A percentile compares a stretch with the other conserved stretches of the same genome.
Evolutionary conservation across 345 rosid species (phyloP).

Genomic region (Citrus medica): DNA sequence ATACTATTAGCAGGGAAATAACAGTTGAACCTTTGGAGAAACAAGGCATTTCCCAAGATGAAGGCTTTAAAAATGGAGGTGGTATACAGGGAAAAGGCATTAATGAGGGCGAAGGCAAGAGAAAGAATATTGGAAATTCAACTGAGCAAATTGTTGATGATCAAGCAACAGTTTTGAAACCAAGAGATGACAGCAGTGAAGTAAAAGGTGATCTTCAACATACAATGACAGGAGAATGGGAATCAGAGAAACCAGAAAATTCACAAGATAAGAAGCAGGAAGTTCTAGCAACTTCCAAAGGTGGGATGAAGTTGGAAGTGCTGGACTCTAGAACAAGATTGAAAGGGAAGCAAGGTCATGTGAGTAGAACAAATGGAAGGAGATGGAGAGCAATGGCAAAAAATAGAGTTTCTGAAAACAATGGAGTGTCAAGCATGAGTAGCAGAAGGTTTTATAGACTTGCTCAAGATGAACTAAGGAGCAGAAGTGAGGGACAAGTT

Average conservation of each 20-base stretch:
- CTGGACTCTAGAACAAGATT: conserved; percentile 4
- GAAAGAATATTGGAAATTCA: conserved; percentile 4
- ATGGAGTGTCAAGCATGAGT: background rate
- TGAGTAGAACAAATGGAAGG: conserved; percentile 26
- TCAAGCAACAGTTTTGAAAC: background rate
- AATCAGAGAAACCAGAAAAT: background rate
- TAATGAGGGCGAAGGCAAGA: background rate
- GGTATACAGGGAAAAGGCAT: background rate
- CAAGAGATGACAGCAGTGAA: background rate
- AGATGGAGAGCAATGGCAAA: conserved; percentile 30
- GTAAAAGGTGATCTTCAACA: conserved; percentile 12
- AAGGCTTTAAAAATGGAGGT: background rate
- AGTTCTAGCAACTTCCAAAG: background rate
- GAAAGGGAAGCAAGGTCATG: conserved; percentile 7
- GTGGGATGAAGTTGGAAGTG: conserved; percentile 15
- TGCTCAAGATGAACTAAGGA: background rate
- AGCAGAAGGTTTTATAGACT: conserved; percentile 7
- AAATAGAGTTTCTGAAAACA: conserved; percentile 12
- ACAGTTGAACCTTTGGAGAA: conserved; percentile 2
- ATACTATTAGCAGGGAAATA: conserved; percentile 1
- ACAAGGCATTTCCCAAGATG: conserved; percentile 10
- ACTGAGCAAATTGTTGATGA: background rate
- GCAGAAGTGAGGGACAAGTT: conserved; percentile 12
- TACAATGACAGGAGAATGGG: background rate
- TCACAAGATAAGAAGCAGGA: conserved; percentile 7